Conservation (phyloP, 345 rosid genomes). For the Dipteronia sinensis region DNA sequence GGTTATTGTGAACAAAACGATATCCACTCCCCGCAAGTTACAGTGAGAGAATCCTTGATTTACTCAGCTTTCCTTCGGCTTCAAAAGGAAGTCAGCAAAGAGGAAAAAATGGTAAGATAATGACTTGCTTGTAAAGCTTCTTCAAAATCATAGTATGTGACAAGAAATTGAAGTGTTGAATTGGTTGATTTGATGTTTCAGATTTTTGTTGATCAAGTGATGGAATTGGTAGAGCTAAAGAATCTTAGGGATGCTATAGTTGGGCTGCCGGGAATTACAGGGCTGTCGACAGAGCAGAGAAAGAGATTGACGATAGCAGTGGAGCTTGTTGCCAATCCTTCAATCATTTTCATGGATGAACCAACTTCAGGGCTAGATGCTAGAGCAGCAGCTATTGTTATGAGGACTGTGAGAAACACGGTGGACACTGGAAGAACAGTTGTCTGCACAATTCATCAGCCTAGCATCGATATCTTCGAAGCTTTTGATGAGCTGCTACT, state of each 20-base stretch:
- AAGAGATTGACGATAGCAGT: conserved; percentile 85
- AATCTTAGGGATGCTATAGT: conserved; percentile 64
- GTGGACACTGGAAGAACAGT: conserved; percentile 91
- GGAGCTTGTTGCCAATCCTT: conserved; percentile 82
- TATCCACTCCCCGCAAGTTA: conserved; percentile 92
- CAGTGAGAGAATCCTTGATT: conserved; percentile 78
- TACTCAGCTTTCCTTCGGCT: conserved; percentile 91
- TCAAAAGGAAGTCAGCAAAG: conserved; percentile 65
- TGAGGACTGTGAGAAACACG: conserved; percentile 91
- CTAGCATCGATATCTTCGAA: conserved; percentile 88
- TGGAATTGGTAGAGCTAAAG: conserved; percentile 63
- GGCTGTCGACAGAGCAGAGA: conserved; percentile 83
- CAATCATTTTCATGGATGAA: conserved; percentile 93
- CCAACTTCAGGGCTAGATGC: conserved; percentile 95
- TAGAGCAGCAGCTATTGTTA: conserved; percentile 85
- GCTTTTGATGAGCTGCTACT: conserved; percentile 80
- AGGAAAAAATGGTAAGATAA: conserved; percentile 70
- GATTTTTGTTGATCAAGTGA: conserved; percentile 72
- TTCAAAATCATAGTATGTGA: background rate
- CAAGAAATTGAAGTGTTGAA: background rate
- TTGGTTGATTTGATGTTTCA: conserved; percentile 17
- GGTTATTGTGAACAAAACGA: conserved; percentile 92
- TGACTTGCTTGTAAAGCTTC: background rate
- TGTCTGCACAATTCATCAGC: conserved; percentile 88
- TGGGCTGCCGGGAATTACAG: conserved; percentile 72